Base-by-base conservation (phyloP, 2,329 filamentous ascomycete species). In the Trichoderma oligosporum region DNA sequence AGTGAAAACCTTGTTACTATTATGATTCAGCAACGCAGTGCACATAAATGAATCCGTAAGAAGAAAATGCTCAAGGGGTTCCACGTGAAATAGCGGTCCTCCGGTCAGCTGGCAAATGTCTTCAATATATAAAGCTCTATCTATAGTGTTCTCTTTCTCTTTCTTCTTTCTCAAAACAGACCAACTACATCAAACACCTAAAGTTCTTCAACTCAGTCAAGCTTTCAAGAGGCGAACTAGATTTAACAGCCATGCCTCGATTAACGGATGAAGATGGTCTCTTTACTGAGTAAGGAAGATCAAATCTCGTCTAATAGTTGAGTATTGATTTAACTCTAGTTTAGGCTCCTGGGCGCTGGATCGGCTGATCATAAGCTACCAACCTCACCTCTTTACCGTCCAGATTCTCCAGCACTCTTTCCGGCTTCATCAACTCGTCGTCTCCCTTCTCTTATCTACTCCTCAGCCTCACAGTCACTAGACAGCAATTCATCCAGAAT, bases 1-100 rank as follows among this genome's bases (percentile, higher is more conserved):
- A n/a, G n/a, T n/a, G n/a, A n/a, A n/a, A n/a, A n/a, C n/a, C n/a
- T n/a, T n/a, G n/a, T n/a, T n/a, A n/a, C n/a, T n/a, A n/a, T n/a
- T n/a, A n/a, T n/a, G n/a, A n/a, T n/a, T n/a, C n/a, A n/a, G n/a
- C n/a, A n/a, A n/a, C n/a, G n/a, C n/a, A n/a, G n/a, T n/a, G n/a
- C 18, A 11, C 16, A 39, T 14, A 44, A 16, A 16, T n/a, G 24
- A 9, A 14, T 24, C 27, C 22, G 12, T 35, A n/a, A 44, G 24
- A n/a, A 4, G 18, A 24, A 27, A 11, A 11, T n/a, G 25, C 9
- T 4, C 12, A 4, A 12, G 33, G 14, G 38, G 18, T 25, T n/a
- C n/a, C 49, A 54, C 49, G 31, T 54, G 39, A 54, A 24, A 42
- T 35, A 41, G 27, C 39, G 45, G 33, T 54, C 29, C 39, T 41